These are phyloP conservation scores for Corchorus olitorius DNA, from an alignment of 345 rosid genomes.

Conservation along the genomic window DNA sequence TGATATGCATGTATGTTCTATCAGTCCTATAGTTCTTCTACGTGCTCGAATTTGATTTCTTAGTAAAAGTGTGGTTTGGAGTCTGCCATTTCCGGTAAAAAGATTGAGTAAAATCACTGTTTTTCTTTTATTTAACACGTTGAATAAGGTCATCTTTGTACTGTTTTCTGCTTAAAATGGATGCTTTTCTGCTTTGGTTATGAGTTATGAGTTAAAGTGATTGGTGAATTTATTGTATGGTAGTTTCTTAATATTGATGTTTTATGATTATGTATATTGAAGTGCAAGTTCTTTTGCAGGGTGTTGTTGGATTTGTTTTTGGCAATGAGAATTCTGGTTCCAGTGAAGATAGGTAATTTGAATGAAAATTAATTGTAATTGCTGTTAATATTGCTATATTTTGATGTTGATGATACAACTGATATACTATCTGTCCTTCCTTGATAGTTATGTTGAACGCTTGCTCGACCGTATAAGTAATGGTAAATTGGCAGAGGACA, in stretches of 20 bases:
- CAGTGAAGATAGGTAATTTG: slow-evolving; percentile 68
- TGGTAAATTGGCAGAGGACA: slow-evolving; percentile 82
- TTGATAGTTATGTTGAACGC: slow-evolving; percentile 79
- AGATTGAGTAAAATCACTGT: no score
- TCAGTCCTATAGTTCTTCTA: not conserved
- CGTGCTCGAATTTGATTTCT: not conserved
- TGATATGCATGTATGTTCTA: not conserved
- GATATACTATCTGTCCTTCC: slow-evolving; percentile 9
- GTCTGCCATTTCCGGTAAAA: not conserved
- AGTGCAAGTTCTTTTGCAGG: slow-evolving; percentile 51
- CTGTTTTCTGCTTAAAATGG: slow-evolving; percentile 5
- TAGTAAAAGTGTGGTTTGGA: not conserved
- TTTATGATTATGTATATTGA: slow-evolving; percentile 2
- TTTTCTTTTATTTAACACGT: not conserved
- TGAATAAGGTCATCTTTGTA: not conserved
- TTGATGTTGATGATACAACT: slow-evolving; percentile 14
- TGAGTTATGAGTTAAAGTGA: not conserved
- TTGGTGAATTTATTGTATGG: not conserved
- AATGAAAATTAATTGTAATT: not conserved
- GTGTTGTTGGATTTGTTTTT: slow-evolving; percentile 90
- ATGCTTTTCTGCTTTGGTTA: not conserved
- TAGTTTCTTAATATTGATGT: not conserved
- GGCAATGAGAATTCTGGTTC: slow-evolving; percentile 82
- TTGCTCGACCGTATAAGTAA: slow-evolving; percentile 88
- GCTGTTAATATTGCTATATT: not conserved